phyloP scores from a whole-genome alignment of 2,329 filamentous ascomycete genomes.

The Colletotrichum sp. region DNA sequence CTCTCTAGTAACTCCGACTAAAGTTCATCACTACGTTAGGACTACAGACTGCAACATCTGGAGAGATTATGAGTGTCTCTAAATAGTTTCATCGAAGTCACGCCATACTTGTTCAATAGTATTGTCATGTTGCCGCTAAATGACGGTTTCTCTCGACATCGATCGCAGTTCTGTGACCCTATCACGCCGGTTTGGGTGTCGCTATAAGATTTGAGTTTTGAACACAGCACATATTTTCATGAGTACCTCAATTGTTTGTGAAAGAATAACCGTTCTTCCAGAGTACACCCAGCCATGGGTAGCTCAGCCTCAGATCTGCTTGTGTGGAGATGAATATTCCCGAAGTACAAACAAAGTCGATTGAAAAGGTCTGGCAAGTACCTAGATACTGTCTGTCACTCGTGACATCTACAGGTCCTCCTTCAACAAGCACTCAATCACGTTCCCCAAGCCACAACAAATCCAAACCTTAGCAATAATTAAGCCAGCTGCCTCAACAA shows the following conservation, averaged over 20 bases:
- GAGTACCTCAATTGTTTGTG: background rate
- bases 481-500: slow-evolving; percentile 1
- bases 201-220: background rate
- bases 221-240: background rate
- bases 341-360: background rate
- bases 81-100: background rate
- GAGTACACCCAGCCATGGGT: background rate
- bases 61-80: background rate
- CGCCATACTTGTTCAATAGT: background rate
- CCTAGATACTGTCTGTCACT: background rate
- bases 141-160: background rate
- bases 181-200: background rate
- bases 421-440: slow-evolving; percentile 11
- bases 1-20: too few species aligned
- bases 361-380: background rate
- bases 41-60: background rate
- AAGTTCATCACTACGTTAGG: background rate
- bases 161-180: background rate
- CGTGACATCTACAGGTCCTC: background rate
- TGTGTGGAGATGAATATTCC: background rate
- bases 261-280: background rate
- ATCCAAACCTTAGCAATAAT: slow-evolving; percentile 7
- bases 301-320: background rate
- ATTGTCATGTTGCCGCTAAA: background rate
- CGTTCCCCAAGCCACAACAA: background rate